These are phyloP conservation scores for Candida railenensis DNA, from an alignment of 805 yeast species.

Conservation along the genomic window DNA sequence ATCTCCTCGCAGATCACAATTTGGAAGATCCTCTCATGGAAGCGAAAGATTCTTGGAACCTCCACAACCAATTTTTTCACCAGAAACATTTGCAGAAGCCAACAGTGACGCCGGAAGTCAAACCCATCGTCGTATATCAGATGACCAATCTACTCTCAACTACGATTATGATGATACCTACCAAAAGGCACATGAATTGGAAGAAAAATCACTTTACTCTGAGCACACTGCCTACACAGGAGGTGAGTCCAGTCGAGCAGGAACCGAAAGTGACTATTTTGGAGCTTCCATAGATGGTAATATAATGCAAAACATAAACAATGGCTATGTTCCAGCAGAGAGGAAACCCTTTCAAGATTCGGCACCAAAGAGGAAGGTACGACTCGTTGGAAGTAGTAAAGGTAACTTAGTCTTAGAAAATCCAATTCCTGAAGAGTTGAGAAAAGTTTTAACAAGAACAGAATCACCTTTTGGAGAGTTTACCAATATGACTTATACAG, in stretches of 20 bases:
- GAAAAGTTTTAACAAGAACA: constrained; percentile 79
- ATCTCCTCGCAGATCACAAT: constrained; percentile 34
- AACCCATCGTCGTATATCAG: constrained; percentile 3
- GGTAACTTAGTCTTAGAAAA: constrained; percentile 90
- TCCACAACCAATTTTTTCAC: constrained; percentile 66
- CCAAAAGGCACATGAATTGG: constrained; percentile 32
- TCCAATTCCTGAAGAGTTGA: constrained; percentile 88
- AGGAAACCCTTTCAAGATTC: constrained; percentile 42
- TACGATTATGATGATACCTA: constrained; percentile 35
- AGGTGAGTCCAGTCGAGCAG: constrained; percentile 9
- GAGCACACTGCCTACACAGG: constrained; percentile 16
- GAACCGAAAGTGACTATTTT: constrained; percentile 36
- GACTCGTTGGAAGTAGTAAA: constrained; percentile 56
- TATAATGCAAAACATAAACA: constrained; percentile 43
- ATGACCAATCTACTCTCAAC: constrained; percentile 32
- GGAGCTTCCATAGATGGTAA: constrained; percentile 47
- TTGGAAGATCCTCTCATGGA: constrained; percentile 26
- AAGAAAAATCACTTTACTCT: constrained; percentile 34
- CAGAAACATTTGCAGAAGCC: constrained; percentile 63
- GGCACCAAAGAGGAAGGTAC: constrained; percentile 58
- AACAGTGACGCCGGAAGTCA: constrained; percentile 24
- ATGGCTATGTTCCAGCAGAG: constrained; percentile 56
- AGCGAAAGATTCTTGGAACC: constrained; percentile 57
- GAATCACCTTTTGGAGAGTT: constrained; percentile 82
- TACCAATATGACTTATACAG: constrained; percentile 95